Evolutionary conservation across 306 rosid species (phyloP).

Genomic region (Malus domestica): ASM211411v1 NC_041801.1:1000001-1000500

Average conservation of each 20-base stretch:
- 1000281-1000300: not conserved
- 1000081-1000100: slow-evolving; percentile 54
- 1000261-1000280: not conserved
- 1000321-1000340: not conserved
- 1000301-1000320: not conserved
- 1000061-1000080: not conserved
- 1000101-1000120: slow-evolving; percentile 74
- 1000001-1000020: not conserved
- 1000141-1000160: slow-evolving; percentile 65
- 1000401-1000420: too few relatives aligned
- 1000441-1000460: too few relatives aligned
- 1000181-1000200: not conserved
- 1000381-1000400: not conserved
- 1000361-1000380: not conserved
- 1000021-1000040: not conserved
- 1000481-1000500: accelerated
- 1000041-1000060: not conserved
- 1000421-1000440: too few relatives aligned
- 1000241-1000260: not conserved
- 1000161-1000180: slow-evolving; percentile 77
- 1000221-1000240: not conserved
- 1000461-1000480: too few relatives aligned
- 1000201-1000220: not conserved
- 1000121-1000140: slow-evolving; percentile 57
- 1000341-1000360: not conserved